These are phyloP conservation scores for Vanrija sp. DNA, from an alignment of 1,284 basidiomycete species.

Conservation along the genomic window DNA sequence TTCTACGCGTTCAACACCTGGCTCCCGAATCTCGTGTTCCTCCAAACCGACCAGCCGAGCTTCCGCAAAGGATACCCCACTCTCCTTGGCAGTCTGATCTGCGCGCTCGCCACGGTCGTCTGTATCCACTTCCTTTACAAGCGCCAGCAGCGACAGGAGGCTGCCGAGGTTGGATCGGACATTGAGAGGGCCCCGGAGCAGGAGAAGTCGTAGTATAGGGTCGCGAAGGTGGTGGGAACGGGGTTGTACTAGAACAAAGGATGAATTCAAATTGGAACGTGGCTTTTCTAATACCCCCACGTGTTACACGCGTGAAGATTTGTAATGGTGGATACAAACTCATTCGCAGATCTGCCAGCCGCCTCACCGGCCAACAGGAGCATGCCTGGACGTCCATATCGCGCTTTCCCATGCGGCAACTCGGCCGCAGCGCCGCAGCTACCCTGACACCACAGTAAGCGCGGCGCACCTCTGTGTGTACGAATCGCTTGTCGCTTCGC, in stretches of 20 bases:
- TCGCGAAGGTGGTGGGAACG: neutral
- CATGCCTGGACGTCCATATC: too few relatives aligned
- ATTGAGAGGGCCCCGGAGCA: neutral
- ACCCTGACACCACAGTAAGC: too few relatives aligned
- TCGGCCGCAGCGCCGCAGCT: too few relatives aligned
- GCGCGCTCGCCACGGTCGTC: constrained; percentile 6
- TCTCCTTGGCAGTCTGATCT: constrained; percentile 2
- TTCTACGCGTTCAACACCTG: constrained; percentile 13
- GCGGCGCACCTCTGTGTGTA: too few relatives aligned
- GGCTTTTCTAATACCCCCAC: too few relatives aligned
- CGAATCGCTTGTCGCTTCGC: too few relatives aligned
- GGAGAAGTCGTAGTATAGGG: neutral
- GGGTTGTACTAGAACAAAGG: neutral
- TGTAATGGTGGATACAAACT: too few relatives aligned
- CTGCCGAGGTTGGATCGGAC: neutral
- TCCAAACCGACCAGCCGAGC: constrained; percentile 10
- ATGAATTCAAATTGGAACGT: too few relatives aligned
- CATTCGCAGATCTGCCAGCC: too few relatives aligned
- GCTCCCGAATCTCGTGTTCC: constrained; percentile 14
- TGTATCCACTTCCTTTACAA: neutral
- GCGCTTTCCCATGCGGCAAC: too few relatives aligned
- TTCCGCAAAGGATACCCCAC: constrained; percentile 17
- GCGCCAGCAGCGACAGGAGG: constrained; percentile 3
- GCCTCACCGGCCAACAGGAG: too few relatives aligned
- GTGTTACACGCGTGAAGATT: too few relatives aligned